phyloP scores from a whole-genome alignment of 495 filamentous ascomycete genomes.

The Penicillium angulare region DNA sequence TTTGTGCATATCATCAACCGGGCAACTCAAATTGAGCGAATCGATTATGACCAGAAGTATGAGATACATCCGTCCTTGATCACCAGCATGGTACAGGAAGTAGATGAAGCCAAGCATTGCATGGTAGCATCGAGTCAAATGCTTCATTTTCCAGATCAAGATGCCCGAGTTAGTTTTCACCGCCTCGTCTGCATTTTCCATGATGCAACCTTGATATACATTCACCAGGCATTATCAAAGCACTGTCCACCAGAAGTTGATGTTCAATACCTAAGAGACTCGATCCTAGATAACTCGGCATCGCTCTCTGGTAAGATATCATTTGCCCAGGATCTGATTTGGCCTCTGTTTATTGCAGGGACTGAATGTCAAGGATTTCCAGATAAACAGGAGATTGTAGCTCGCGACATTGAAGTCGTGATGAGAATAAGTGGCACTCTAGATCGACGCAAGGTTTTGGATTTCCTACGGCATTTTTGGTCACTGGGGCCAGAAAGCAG shows the following conservation, averaged over 20 bases:
- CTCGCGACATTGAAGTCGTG: constrained; percentile 10
- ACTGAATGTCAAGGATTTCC: constrained; percentile 4
- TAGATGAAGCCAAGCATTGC: neutral
- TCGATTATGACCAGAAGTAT: neutral
- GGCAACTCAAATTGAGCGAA: constrained; percentile 18
- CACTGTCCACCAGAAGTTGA: neutral
- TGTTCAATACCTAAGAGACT: constrained; percentile 1
- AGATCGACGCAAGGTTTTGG: constrained; percentile 20
- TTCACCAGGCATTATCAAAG: neutral
- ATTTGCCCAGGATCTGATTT: constrained; percentile 13
- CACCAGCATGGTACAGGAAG: neutral
- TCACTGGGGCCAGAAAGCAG: constrained; percentile 1
- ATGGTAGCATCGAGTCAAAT: constrained; percentile 1
- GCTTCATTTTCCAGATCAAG: constrained; percentile 1
- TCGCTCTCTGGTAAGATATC: neutral
- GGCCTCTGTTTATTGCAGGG: constrained; percentile 14
- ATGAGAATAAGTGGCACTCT: constrained; percentile 20
- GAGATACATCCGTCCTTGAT: neutral
- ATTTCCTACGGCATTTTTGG: constrained; percentile 20
- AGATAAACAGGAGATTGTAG: constrained; percentile 5
- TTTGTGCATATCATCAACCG: constrained; percentile 20
- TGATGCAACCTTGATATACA: constrained; percentile 12
- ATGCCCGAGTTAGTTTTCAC: constrained; percentile 1
- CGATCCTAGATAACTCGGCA: constrained; percentile 2
- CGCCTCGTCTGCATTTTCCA: constrained; percentile 12